Evolutionary conservation across 2,329 filamentous ascomycete genomes (phyloP).

Genomic region (Xylaria sp.): DNA sequence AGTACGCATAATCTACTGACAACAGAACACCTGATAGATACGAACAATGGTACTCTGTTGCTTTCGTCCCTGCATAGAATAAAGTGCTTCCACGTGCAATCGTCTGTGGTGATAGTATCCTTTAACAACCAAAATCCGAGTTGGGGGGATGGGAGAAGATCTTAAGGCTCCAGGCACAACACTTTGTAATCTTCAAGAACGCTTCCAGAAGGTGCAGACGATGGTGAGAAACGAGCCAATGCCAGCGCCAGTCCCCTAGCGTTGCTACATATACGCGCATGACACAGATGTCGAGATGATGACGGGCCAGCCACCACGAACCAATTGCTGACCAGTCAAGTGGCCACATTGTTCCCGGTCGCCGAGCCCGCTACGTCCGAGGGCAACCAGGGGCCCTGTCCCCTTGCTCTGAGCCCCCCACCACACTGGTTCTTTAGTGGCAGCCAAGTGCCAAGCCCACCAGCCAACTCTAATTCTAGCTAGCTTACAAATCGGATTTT

Average conservation of each 20-base stretch:
- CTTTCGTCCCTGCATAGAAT: neutral
- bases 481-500: constrained; percentile 51
- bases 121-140: neutral
- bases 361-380: constrained; percentile 12
- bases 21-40: neutral
- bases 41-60: neutral
- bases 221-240: constrained; percentile 16
- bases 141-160: neutral
- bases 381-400: neutral
- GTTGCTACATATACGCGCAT: neutral
- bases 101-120: neutral
- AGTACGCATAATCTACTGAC: neutral
- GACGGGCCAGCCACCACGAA: neutral
- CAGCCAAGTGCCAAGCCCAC: neutral
- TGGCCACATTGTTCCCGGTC: neutral
- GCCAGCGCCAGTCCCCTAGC: neutral
- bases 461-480: constrained; percentile 27
- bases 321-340: neutral
- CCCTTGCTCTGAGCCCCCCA: neutral
- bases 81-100: neutral
- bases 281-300: constrained; percentile 2
- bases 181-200: constrained; percentile 22
- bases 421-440: neutral
- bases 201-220: constrained; percentile 17
- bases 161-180: neutral